Base-by-base conservation (phyloP, 2,329 filamentous ascomycete species). In the Trichoderma asperellum region DNA sequence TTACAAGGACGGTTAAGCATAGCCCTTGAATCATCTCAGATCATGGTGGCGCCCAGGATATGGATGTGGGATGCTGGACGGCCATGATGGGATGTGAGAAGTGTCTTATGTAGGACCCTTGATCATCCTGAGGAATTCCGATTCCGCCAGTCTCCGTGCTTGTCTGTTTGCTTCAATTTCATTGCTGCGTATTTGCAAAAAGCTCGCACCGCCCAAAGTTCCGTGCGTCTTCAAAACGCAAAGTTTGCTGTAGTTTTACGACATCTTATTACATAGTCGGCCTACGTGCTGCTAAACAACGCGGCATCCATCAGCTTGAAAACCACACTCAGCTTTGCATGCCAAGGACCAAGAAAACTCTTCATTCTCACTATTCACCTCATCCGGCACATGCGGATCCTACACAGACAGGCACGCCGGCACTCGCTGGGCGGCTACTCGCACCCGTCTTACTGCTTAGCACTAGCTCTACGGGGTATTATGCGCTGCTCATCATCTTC, bases 311-410 rank as follows among this genome's bases (percentile, higher is more conserved):
- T 24, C n/a, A n/a, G 16, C 40, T 4, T 49, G 21, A 12, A 12
- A 11, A 11, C 47, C n/a, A 24, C 11, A 24, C 11, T 49, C 43
- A 49, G 24, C 21, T 49, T 24, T 32, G 32, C 24, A 32, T 5
- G 32, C 7, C 5, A 32, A 18, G 7, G 2, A 49, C 11, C 10
- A 24, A 24, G 24, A 24, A 52, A 52, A 34, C 0, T 37, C 47
- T 52, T 40, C 32, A 8, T 37, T 18, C 4, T 35, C 47, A 53
- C 35, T 24, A 56, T 56, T 43, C 24, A 29, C 24, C 24, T 10
- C 43, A 21, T 49, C 34, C 49, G 61, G 61, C 61, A 64, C 49
- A 29, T 43, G 18, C 61, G 49, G 55, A 56, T 56, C 61, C 61
- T 63, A 24, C 61, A 21, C 49, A 49, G 49, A 37, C 55, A 40